A percentile compares a stretch with the other conserved stretches of the same genome.
These are phyloP conservation scores for Scenedesmus sp. DNA, from an alignment of 163 green algal genomes.

Conservation along the genomic window DNA sequence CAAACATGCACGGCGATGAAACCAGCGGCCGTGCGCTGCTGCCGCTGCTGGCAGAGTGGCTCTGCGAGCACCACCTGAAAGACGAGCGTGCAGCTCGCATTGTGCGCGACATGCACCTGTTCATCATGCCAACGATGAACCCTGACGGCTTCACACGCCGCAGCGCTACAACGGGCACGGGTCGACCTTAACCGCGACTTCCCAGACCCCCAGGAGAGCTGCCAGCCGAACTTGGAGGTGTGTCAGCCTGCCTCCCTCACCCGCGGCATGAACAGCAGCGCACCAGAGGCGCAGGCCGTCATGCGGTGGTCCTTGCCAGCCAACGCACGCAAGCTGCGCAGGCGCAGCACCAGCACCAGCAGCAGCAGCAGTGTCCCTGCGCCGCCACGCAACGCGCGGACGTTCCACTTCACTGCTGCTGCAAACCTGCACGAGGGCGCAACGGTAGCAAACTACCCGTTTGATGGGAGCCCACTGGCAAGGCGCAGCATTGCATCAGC, in stretches of 20 bases:
- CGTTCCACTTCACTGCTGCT: slow-evolving; percentile 74
- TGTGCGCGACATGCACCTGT: slow-evolving; percentile 79
- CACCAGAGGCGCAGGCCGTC: not conserved
- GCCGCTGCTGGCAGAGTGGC: slow-evolving; percentile 68
- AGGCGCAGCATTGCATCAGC: not conserved
- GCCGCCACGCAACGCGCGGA: not conserved
- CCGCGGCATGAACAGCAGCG: not conserved
- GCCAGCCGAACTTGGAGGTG: not conserved
- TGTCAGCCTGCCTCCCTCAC: not conserved
- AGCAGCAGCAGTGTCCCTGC: slow-evolving; percentile 52
- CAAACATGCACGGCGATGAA: slow-evolving; percentile 96
- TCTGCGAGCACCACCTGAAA: slow-evolving; percentile 63
- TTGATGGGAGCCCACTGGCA: slow-evolving; percentile 66
- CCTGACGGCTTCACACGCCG: slow-evolving; percentile 85
- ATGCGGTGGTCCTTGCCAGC: not conserved
- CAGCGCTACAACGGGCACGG: not conserved
- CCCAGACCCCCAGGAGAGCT: slow-evolving; percentile 76
- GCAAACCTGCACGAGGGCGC: slow-evolving; percentile 86
- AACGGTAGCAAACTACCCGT: slow-evolving; percentile 89
- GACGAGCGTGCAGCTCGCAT: slow-evolving; percentile 65
- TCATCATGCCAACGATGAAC: slow-evolving; percentile 89
- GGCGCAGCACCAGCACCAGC: slow-evolving; percentile 15
- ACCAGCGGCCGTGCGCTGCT: slow-evolving; percentile 79
- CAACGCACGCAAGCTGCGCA: not conserved
- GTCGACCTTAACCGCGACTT: slow-evolving; percentile 95